Conservation (phyloP, 2,329 filamentous ascomycete genomes). For the Mycosphaerella sp. region DNA sequence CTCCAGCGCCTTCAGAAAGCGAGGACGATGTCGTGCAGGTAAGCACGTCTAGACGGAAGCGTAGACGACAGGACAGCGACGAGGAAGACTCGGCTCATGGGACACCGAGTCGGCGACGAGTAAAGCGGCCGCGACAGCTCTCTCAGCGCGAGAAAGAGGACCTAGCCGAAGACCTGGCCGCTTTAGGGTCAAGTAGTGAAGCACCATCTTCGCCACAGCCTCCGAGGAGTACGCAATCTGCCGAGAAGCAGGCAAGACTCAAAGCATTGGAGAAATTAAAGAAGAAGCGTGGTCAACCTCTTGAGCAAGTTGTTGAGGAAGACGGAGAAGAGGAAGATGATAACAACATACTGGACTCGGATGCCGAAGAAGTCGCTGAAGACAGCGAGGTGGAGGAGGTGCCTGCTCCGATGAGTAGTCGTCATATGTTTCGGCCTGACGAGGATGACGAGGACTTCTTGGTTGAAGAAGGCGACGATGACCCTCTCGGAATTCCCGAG, state of each 20-base stretch:
- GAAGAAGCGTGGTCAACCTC: constrained; percentile 29
- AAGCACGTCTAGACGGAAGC: constrained; percentile 15
- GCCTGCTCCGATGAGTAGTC: constrained; percentile 32
- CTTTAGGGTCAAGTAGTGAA: constrained; percentile 34
- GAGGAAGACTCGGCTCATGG: constrained; percentile 17
- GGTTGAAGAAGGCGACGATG: constrained; percentile 51
- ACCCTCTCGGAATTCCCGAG: constrained; percentile 50
- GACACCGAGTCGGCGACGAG: constrained; percentile 23
- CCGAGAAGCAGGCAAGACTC: constrained; percentile 35
- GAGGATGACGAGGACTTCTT: constrained; percentile 59
- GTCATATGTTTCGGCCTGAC: constrained; percentile 44
- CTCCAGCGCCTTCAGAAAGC: constrained; percentile 21
- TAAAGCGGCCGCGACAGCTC: constrained; percentile 22
- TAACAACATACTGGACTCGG: constrained; percentile 27
- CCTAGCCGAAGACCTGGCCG: constrained; percentile 42
- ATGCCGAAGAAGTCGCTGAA: constrained; percentile 26
- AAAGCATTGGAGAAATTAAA: constrained; percentile 42
- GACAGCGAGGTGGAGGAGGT: constrained; percentile 48
- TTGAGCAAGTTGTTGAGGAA: constrained; percentile 19
- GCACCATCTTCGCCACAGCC: constrained; percentile 22
- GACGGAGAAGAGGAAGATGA: constrained; percentile 20
- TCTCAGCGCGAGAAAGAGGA: constrained; percentile 37
- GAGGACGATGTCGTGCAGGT: constrained; percentile 30
- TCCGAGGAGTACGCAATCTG: constrained; percentile 27
- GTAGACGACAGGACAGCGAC: constrained; percentile 10